Base-by-base conservation (phyloP, 192 early-diverging fungal genomes). In the Linnemannia schmuckeri region DNA sequence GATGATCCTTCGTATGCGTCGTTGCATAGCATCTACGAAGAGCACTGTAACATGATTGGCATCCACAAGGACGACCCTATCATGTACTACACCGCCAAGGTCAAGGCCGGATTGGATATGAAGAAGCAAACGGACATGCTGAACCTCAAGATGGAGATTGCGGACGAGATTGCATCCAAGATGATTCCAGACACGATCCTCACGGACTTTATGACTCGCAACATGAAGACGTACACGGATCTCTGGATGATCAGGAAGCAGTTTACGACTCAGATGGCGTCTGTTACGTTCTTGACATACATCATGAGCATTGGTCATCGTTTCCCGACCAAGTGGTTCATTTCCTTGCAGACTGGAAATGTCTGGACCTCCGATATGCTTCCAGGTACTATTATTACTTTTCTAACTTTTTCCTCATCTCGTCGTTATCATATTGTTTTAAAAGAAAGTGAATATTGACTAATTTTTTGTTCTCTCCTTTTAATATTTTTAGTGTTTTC, bases 191-290 rank as follows among this genome's bases (percentile, higher is more conserved):
- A 94, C 15, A 95, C 94, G 75, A 94, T 99, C 46, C 86, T 99
- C 66, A 93, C 94, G 13, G 95, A 93, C 91, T 95, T 97, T 74
- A 96, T 99, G 90, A 85, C 91, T 6, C 89, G 88, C 38, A 89
- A 91, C 37, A 92, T 98, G 89, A 90, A 90, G 17, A 94, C 95
- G 12, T 96, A 96, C 79, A 92, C 94, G 70, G 98, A 99, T 88
- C 93, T 97, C 70, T 99, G 98, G 98, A 94, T 95, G 81, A 93
- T 98, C 77, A 92, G 98, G 35, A 98, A 98, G 90, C 96, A 96
- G 82, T 99, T 99, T 77, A 97, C 98, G 30, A 81, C 91, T 33
- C 98, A 99, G 88, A 89, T 97, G 88, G 97, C 98, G 1, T 93
- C 95, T 3, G 91, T 95, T 8, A 96, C 97, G 10, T 97, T 97